These are phyloP conservation scores for Saksenaea vasiformis DNA, from an alignment of 371 early-diverging fungal genomes.

Conservation along the genomic window DNA sequence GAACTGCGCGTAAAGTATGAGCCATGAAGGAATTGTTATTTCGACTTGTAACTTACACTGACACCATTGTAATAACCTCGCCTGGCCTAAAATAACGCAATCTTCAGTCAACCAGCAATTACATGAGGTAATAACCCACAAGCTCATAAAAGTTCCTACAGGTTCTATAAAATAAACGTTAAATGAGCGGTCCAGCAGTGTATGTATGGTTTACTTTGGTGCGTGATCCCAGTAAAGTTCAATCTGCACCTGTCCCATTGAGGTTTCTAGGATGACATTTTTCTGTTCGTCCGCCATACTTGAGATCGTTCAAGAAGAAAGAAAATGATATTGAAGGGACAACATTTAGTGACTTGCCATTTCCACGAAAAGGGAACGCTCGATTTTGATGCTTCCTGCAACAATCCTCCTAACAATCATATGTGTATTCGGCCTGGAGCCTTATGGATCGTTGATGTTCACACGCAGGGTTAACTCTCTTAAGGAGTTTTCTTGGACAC, in stretches of 20 bases:
- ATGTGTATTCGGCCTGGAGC: too few relatives aligned
- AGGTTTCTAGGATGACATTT: conserved; percentile 62
- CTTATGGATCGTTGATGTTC: too few relatives aligned
- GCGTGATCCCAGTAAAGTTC: conserved; percentile 78
- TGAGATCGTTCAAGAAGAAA: background rate
- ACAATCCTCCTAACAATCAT: too few relatives aligned
- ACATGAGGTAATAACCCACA: conserved; percentile 30
- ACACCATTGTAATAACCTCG: conserved; percentile 71
- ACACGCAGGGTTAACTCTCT: too few relatives aligned
- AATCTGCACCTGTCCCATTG: conserved; percentile 66
- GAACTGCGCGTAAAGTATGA: conserved; percentile 47
- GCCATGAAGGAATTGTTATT: background rate
- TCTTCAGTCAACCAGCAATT: background rate
- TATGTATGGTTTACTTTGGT: conserved; percentile 46
- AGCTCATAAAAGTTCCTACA: conserved; percentile 80
- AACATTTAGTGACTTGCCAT: background rate
- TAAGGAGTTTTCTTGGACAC: too few relatives aligned
- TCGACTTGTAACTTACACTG: conserved; percentile 48
- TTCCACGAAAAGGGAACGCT: too few relatives aligned
- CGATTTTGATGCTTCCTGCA: too few relatives aligned
- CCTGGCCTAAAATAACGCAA: conserved; percentile 45
- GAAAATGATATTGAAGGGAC: background rate
- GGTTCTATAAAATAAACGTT: conserved; percentile 38
- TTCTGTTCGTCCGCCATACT: conserved; percentile 20
- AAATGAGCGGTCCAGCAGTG: background rate